Evolutionary conservation across 2,329 filamentous ascomycete genomes (phyloP).

Genomic region (Hypoxylon sp.): DNA sequence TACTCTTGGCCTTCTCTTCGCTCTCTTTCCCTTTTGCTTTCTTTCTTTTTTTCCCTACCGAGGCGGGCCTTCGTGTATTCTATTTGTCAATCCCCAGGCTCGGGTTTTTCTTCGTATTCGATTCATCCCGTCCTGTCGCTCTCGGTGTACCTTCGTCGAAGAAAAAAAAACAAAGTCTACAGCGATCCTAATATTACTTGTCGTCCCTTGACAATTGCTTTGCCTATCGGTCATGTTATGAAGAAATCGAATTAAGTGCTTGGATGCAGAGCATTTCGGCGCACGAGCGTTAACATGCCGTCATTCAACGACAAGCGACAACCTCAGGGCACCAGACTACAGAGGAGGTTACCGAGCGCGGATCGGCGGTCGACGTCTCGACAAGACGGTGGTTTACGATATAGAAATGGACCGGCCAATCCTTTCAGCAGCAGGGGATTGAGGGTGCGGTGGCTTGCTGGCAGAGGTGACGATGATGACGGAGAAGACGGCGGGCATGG

Average conservation of each 20-base stretch:
- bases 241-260: conserved; percentile 31
- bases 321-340: conserved; percentile 33
- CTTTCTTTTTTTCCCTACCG: conserved; percentile 37
- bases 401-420: conserved; percentile 2
- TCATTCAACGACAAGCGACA: conserved; percentile 38
- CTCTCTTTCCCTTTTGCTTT: conserved; percentile 26
- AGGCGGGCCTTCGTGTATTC: conserved; percentile 49
- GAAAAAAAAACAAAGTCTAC: conserved; percentile 8
- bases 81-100: conserved; percentile 41
- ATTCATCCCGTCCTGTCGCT: conserved; percentile 39
- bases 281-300: conserved; percentile 44
- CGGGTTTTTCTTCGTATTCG: conserved; percentile 36
- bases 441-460: conserved; percentile 10
- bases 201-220: conserved; percentile 31
- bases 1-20: conserved; percentile 35
- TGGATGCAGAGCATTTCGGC: conserved; percentile 47
- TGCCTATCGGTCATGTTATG: conserved; percentile 44
- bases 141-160: conserved; percentile 26
- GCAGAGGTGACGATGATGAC: conserved; percentile 3
- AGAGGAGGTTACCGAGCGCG: conserved; percentile 30
- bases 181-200: conserved; percentile 24
- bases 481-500: conserved; percentile 1
- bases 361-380: conserved; percentile 31
- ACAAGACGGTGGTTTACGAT: conserved; percentile 16
- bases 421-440: conserved; percentile 5